Evolutionary conservation across 2,329 filamentous ascomycete species (phyloP).

Genomic region (Exserohilum turcica): DNA sequence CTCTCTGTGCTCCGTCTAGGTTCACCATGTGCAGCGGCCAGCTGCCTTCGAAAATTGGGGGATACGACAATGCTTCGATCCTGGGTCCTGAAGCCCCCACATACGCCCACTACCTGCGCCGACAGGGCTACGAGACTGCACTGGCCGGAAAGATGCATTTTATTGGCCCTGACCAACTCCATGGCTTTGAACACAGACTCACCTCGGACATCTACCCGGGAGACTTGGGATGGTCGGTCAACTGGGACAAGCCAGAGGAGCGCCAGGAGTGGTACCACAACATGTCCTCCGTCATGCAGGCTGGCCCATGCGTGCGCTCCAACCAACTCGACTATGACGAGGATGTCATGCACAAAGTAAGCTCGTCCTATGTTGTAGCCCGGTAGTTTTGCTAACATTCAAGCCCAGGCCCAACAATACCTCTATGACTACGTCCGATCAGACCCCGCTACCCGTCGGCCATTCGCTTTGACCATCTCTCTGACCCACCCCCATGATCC

Average conservation of each 20-base stretch:
- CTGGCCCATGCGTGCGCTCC: constrained; percentile 83
- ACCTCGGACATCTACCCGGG: constrained; percentile 96
- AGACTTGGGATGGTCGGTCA: constrained; percentile 92
- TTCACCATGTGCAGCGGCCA: constrained; percentile 95
- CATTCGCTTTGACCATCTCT: constrained; percentile 88
- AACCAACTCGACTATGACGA: constrained; percentile 97
- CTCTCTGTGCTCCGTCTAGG: constrained; percentile 87
- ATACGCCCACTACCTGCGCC: constrained; percentile 88
- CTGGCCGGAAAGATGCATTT: constrained; percentile 98
- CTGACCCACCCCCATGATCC: constrained; percentile 95
- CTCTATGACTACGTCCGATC: constrained; percentile 89
- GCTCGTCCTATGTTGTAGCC: background rate
- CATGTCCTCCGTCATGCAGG: constrained; percentile 89
- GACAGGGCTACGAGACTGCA: constrained; percentile 84
- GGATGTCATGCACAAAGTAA: constrained; percentile 83
- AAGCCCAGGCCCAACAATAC: constrained; percentile 73
- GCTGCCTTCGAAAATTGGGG: constrained; percentile 86
- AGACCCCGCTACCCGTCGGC: constrained; percentile 68
- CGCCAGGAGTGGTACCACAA: constrained; percentile 94
- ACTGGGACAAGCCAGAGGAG: constrained; percentile 87
- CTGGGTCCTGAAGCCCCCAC: constrained; percentile 85
- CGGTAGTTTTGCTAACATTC: constrained; percentile 11
- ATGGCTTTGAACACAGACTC: constrained; percentile 84
- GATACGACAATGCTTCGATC: constrained; percentile 88
- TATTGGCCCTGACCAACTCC: constrained; percentile 84